Conservation (phyloP, 345 rosid species). For the Populus davidiana region DNA sequence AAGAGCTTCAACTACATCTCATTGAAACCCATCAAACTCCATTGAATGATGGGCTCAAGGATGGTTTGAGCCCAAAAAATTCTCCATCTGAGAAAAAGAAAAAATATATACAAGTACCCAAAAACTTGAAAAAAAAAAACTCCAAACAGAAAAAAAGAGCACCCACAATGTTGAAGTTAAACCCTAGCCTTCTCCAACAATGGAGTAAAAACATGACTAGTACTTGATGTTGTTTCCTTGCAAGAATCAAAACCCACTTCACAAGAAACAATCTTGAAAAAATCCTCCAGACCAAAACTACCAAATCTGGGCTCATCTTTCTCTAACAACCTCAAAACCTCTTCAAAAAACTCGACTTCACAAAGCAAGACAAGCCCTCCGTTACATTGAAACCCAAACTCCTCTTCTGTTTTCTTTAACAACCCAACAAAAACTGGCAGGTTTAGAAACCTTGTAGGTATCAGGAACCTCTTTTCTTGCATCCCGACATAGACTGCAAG, state of each 20-base stretch:
- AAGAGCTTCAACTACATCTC: neutral
- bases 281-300: neutral
- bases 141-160: neutral
- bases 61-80: neutral
- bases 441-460: neutral
- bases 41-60: neutral
- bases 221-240: neutral
- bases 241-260: neutral
- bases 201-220: neutral
- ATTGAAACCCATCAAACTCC: constrained; percentile 1
- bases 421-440: neutral
- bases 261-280: neutral
- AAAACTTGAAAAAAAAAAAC: neutral
- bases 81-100: neutral
- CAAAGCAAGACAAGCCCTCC: neutral
- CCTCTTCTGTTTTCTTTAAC: neutral
- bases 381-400: neutral
- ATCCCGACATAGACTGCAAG: neutral
- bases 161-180: neutral
- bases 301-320: neutral
- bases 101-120: neutral
- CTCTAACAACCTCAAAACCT: neutral
- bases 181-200: neutral
- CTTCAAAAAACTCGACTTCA: neutral
- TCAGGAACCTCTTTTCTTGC: neutral